Percentiles rank a stretch among this genome's conserved stretches.
Conservation (phyloP, 176 grass and related monocot genomes). For the Avena sativa region DNA sequence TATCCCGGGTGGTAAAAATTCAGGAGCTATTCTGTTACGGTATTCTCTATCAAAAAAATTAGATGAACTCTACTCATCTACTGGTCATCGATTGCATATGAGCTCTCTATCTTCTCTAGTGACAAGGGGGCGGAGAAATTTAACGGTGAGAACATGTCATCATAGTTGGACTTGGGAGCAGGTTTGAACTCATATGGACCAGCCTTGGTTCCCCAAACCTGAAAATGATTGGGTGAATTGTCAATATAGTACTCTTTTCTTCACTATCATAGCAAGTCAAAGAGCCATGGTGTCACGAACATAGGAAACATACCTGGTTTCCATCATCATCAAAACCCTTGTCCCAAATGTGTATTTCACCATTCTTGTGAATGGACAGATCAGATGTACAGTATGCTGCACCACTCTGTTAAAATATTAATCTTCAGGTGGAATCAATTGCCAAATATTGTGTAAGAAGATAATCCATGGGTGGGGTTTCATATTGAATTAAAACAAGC, state of each 20-base stretch:
- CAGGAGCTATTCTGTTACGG: too few species aligned
- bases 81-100: constrained; percentile 66
- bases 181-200: constrained; percentile 89
- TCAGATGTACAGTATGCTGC: constrained; percentile 84
- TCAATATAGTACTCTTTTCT: constrained; percentile 23
- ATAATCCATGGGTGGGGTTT: not conserved
- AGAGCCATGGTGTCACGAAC: not conserved
- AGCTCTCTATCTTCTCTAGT: constrained; percentile 65
- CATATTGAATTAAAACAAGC: not conserved
- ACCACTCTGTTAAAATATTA: constrained; percentile 62
- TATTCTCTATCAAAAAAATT: too few species aligned
- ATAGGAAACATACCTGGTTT: not conserved
- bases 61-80: constrained; percentile 27
- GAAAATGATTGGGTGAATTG: constrained; percentile 11
- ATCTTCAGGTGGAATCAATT: constrained; percentile 10
- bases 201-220: constrained; percentile 74
- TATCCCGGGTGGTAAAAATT: too few species aligned
- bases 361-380: constrained; percentile 71
- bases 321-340: constrained; percentile 24
- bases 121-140: constrained; percentile 75
- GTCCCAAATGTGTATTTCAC: constrained; percentile 87
- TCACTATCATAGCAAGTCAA: not conserved
- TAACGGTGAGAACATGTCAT: constrained; percentile 82
- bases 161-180: constrained; percentile 60
- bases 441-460: not conserved